Base-by-base conservation (phyloP, 768 basidiomycete species). In the Serpula lacrymans region DNA sequence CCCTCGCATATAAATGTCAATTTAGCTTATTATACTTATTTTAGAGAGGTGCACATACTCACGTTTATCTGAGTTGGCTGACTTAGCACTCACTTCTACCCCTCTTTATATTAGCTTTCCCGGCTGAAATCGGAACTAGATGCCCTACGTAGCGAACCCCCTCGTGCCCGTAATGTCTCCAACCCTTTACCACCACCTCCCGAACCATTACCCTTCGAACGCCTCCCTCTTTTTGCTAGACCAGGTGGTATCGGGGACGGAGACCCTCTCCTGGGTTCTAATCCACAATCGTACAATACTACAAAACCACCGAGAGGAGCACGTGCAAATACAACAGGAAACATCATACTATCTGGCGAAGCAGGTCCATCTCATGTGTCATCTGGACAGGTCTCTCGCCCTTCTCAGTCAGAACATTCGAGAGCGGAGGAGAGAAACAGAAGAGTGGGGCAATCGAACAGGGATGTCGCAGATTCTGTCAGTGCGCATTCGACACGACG, bases 121-220 rank as follows among this genome's bases (percentile, higher is more conserved):
- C 52, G 46, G 33, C 51, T 62, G n/a, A 59, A 69, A 43, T 46
- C 59, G 22, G 57, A 70, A 45, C 51, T 72, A 6, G 59, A 66
- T 43, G 55, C 60, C 16, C 63, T 70, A 41, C 63, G 61, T 12
- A 45, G 57, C 9, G 54, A 58, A 32, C 49, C 60, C 27, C 49
- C 52, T 5, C 57, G 51, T 30, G 60, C 50, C 48, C 61, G 50
- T 36, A 59, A 64, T 43, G 51, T 53, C 36, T 53, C 56, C 26
- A 79, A 79, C 49, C 79, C 79, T 4, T 67, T 81, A 14, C 78
- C 78, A 17, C 56, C 63, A 29, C 78, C 78, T n/a, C 78, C 78
- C 10, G 69, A 73, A 41, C 78, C 75, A 3, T 55, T 78, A 6
- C 64, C 72, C 7, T 57, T 71, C 8, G 70, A 74, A 18, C 61